Evolutionary conservation across 2,329 filamentous ascomycete species (phyloP).

Genomic region (Dactylellina cionopaga): DNA sequence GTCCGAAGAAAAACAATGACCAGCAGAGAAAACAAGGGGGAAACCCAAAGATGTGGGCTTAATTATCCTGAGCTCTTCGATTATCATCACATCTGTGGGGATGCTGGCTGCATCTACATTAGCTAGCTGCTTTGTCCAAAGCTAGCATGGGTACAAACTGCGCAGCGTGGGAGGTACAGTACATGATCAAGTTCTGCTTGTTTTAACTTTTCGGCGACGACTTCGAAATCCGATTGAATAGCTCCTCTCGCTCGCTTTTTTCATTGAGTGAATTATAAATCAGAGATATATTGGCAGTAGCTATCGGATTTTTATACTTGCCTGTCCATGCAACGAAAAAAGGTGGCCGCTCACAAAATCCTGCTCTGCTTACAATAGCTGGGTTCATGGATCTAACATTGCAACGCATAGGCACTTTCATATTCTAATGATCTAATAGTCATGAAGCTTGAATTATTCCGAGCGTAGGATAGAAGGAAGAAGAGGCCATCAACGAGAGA

Average conservation of each 20-base stretch:
- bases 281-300: constrained; percentile 29
- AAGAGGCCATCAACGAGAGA: no score
- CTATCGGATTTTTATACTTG: no score
- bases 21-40: constrained; percentile 22
- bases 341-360: constrained; percentile 11
- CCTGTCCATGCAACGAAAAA: no score
- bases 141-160: constrained; percentile 28
- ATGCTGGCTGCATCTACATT: constrained; percentile 35
- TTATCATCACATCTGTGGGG: constrained; percentile 45
- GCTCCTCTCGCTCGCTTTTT: neutral
- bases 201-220: constrained; percentile 36
- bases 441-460: no score
- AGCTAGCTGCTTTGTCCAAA: constrained; percentile 13
- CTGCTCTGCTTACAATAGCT: no score
- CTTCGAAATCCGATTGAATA: constrained; percentile 35
- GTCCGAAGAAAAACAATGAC: constrained; percentile 33
- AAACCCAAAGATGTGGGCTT: constrained; percentile 48
- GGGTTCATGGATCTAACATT: no score
- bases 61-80: constrained; percentile 54
- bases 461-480: no score
- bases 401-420: no score
- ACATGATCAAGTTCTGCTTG: neutral
- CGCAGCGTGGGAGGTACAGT: constrained; percentile 20
- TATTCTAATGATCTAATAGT: no score
- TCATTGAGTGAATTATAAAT: constrained; percentile 46